phyloP scores from a whole-genome alignment of 805 yeast species.

The Wickerhamiella brachini region DNA sequence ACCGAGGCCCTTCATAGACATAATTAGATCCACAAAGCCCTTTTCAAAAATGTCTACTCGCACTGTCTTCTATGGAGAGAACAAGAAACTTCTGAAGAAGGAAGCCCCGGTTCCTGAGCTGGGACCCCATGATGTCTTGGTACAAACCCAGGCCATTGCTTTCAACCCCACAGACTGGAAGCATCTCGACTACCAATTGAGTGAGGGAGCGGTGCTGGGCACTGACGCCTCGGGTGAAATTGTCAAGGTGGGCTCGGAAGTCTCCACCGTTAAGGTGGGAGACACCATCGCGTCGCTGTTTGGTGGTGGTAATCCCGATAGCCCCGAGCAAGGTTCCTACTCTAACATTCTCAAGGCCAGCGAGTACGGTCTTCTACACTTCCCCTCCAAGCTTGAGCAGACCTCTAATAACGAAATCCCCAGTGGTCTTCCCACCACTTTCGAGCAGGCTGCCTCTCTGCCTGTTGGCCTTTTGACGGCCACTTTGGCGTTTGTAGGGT shows the following conservation, averaged over 20 bases:
- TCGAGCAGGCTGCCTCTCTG: slow-evolving; percentile 52
- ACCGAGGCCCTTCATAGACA: background rate
- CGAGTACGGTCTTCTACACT: slow-evolving; percentile 25
- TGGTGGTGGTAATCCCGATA: slow-evolving; percentile 36
- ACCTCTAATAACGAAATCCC: slow-evolving; percentile 20
- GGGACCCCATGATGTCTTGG: slow-evolving; percentile 29
- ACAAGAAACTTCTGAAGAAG: slow-evolving; percentile 1
- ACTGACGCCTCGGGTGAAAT: slow-evolving; percentile 49
- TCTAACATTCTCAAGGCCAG: slow-evolving; percentile 37
- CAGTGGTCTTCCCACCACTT: slow-evolving; percentile 32
- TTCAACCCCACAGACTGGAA: slow-evolving; percentile 65
- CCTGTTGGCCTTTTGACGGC: slow-evolving; percentile 41
- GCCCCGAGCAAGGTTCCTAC: slow-evolving; percentile 41
- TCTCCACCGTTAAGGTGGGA: slow-evolving; percentile 32
- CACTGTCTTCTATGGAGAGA: background rate
- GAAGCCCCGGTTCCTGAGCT: slow-evolving; percentile 17
- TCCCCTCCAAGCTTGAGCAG: slow-evolving; percentile 14
- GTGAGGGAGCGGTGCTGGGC: slow-evolving; percentile 42
- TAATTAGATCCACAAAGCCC: too few relatives aligned
- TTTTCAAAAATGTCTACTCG: background rate
- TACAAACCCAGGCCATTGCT: slow-evolving; percentile 42
- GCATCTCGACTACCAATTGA: slow-evolving; percentile 32
- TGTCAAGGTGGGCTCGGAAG: slow-evolving; percentile 37
- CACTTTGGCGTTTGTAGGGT: slow-evolving; percentile 27
- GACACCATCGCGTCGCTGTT: slow-evolving; percentile 40